A percentile compares a stretch with the other conserved stretches of the same genome.
phyloP scores from a whole-genome alignment of 2,329 filamentous ascomycete species.

The Trichoderma polysporum region DNA sequence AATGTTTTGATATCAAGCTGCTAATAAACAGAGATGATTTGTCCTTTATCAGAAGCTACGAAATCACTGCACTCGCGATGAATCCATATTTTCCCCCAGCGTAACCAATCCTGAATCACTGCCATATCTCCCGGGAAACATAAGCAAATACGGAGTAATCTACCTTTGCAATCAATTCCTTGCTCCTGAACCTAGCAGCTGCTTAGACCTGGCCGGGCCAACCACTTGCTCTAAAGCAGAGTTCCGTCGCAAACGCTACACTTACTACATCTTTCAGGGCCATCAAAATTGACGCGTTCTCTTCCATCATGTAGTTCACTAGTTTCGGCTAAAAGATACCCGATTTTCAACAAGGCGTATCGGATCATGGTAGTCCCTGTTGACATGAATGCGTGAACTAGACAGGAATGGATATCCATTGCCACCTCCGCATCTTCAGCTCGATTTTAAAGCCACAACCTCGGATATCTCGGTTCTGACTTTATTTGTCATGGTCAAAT shows the following conservation, averaged over 20 bases:
- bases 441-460: not conserved
- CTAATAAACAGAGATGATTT: not conserved
- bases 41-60: not conserved
- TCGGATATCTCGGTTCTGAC: not conserved
- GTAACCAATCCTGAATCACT: too few relatives aligned
- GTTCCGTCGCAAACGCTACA: too few relatives aligned
- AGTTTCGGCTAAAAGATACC: not conserved
- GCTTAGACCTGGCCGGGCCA: not conserved
- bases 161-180: not conserved
- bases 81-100: not conserved
- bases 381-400: not conserved
- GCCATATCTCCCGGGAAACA: not conserved
- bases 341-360: not conserved
- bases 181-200: not conserved
- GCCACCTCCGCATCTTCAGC: not conserved
- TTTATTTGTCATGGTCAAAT: not conserved
- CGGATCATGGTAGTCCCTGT: not conserved
- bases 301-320: not conserved
- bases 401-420: not conserved
- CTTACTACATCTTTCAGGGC: not conserved
- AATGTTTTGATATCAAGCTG: not conserved
- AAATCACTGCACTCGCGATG: too few relatives aligned
- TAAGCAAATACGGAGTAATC: not conserved
- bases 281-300: not conserved
- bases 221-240: not conserved